Base-by-base conservation (phyloP, 2,329 filamentous ascomycete species). In the Aphanocladium album region DNA sequence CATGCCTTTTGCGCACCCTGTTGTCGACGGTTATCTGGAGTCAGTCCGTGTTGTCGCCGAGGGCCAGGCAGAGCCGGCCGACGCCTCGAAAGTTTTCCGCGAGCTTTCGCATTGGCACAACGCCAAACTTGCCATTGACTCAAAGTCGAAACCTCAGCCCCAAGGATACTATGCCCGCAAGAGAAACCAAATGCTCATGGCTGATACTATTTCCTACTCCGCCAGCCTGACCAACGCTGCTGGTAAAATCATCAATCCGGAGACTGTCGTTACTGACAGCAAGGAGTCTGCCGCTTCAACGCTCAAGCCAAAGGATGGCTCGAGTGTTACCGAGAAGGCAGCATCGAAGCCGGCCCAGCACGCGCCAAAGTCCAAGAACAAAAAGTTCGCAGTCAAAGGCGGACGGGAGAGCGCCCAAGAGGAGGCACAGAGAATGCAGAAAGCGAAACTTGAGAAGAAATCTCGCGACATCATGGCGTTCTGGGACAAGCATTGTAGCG, bases 181-280 rank as follows among this genome's bases (percentile, higher is more conserved):
- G 63, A 75, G 75, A 57, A 85, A 88, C 49, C 88, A 91, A 66
- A 78, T 77, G 56, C 86, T 84, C 67, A 88, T 89, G 82, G 80
- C 82, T 1, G 86, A 89, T 62, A 89, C 89, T 72, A 79, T 80
- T 30, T 77, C 80, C 1, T 92, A 91, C 69, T 86, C 89, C 1
- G 86, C 85, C 14, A 90, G 87, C 71, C 76, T 91, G 51, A 89
- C 86, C 0, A 87, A 86, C 60, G 78, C 84, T 0, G 76, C 80
- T 2, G 87, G 87, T 3, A 89, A 85, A 64, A 76, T 75, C 2
- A 77, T 90, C 5, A 79, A 88, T 25, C 86, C 86, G 0, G 86
- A 90, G 68, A 83, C 77, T 4, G 82, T 91, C 53, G 80, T 87
- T 17, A 30, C 50, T 17, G 19, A 8, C 12, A 11, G 14, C 12